Conservation (phyloP, 148 eudicot species). For the Arctostaphylos glauca region DNA sequence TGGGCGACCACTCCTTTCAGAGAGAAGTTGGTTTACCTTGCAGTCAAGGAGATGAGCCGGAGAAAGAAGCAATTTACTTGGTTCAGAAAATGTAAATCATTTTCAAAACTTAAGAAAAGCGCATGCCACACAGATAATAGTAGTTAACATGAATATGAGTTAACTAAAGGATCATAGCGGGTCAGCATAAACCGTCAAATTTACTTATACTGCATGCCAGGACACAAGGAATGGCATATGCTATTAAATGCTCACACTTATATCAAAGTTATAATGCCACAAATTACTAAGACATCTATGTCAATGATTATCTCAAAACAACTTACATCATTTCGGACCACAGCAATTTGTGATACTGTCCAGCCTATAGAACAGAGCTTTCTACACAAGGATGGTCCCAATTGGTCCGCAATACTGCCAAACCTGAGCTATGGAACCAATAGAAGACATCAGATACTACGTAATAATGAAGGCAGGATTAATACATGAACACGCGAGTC, state of each 20-base stretch:
- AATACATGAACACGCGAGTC: not conserved
- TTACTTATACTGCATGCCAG: not conserved
- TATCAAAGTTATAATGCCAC: not conserved
- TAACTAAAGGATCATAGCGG: not conserved
- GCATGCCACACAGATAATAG: not conserved
- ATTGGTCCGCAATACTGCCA: constrained; percentile 71
- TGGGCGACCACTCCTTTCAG: not conserved
- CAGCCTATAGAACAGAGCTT: constrained; percentile 87
- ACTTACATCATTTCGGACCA: constrained; percentile 80
- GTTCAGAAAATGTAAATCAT: not conserved
- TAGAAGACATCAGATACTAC: constrained; percentile 32
- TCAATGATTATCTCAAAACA: not conserved
- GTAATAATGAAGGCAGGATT: not conserved
- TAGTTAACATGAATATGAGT: not conserved
- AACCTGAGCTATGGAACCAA: constrained; percentile 84
- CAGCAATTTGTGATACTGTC: constrained; percentile 64
- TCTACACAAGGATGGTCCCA: constrained; percentile 68
- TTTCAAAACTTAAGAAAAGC: not conserved
- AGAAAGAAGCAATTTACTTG: not conserved
- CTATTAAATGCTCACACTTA: not conserved
- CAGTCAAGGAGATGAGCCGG: not conserved
- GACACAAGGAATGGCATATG: not conserved
- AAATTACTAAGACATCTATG: not conserved
- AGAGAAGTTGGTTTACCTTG: not conserved
- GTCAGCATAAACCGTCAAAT: not conserved